These are phyloP conservation scores for Ulvella scutata DNA, from an alignment of 139 green algal species.

Conservation along the genomic window DNA sequence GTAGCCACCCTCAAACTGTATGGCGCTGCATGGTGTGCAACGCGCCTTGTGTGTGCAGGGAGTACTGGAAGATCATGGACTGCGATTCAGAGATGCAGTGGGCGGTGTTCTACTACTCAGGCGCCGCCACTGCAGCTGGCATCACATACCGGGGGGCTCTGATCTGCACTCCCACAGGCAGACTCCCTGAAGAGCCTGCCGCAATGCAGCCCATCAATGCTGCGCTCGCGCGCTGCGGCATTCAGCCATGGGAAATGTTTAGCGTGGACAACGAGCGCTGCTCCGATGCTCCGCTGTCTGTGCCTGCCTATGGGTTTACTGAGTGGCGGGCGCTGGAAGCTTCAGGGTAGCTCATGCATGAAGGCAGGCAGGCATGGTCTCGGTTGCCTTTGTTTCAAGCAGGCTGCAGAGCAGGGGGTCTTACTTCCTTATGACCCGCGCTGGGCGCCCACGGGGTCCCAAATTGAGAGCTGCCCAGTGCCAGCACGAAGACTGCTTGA, in stretches of 20 bases:
- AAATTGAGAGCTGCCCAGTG: too few species aligned
- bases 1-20: too few species aligned
- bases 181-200: slow-evolving; percentile 8
- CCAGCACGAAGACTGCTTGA: too few species aligned
- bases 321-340: not conserved
- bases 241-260: slow-evolving; percentile 76
- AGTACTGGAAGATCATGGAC: slow-evolving; percentile 84
- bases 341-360: too few species aligned
- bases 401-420: too few species aligned
- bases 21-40: not conserved
- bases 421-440: too few species aligned
- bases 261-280: slow-evolving; percentile 53
- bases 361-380: too few species aligned
- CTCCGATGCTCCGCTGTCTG: slow-evolving; percentile 8
- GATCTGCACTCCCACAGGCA: slow-evolving; percentile 35
- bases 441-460: too few species aligned
- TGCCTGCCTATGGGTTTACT: not conserved
- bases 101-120: slow-evolving; percentile 67
- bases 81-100: slow-evolving; percentile 58
- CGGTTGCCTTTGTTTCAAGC: too few species aligned
- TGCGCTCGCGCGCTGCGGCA: slow-evolving; percentile 37
- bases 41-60: slow-evolving; percentile 2
- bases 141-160: slow-evolving; percentile 42
- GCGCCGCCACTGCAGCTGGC: slow-evolving; percentile 31
- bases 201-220: slow-evolving; percentile 18